Conservation (phyloP, 345 rosid genomes). For the Firmiana major region DNA sequence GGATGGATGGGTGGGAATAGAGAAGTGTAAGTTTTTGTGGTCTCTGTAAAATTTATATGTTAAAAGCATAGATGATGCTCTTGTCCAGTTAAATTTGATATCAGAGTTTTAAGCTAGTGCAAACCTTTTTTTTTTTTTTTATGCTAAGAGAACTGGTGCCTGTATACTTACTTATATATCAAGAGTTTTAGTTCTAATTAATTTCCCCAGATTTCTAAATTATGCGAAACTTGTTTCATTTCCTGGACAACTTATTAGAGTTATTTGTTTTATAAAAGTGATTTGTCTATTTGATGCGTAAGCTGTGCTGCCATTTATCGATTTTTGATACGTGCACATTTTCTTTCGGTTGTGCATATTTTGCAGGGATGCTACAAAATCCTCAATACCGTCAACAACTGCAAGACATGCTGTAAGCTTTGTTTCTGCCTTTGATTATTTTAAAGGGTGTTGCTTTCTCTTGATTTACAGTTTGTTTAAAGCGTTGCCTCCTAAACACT, state of each 20-base stretch:
- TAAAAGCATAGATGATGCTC: background rate
- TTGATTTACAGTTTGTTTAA: background rate
- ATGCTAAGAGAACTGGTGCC: background rate
- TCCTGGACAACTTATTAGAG: background rate
- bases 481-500: background rate
- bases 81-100: background rate
- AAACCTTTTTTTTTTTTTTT: background rate
- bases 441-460: background rate
- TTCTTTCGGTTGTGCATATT: background rate
- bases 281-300: background rate
- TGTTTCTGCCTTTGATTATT: conserved; percentile 9
- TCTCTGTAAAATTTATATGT: background rate
- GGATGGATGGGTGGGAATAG: background rate
- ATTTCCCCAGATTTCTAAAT: background rate
- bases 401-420: conserved; percentile 87
- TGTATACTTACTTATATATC: background rate
- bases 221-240: background rate
- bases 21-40: conserved; percentile 10
- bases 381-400: conserved; percentile 88
- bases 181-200: background rate
- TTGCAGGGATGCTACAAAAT: conserved; percentile 89
- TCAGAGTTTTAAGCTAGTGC: background rate
- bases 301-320: background rate
- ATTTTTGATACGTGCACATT: background rate
- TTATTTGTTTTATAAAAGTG: background rate